Percentiles rank a stretch among this genome's conserved stretches.
Conservation (phyloP, 164 flowering plant genomes). For the Brasenia schreberi region DNA sequence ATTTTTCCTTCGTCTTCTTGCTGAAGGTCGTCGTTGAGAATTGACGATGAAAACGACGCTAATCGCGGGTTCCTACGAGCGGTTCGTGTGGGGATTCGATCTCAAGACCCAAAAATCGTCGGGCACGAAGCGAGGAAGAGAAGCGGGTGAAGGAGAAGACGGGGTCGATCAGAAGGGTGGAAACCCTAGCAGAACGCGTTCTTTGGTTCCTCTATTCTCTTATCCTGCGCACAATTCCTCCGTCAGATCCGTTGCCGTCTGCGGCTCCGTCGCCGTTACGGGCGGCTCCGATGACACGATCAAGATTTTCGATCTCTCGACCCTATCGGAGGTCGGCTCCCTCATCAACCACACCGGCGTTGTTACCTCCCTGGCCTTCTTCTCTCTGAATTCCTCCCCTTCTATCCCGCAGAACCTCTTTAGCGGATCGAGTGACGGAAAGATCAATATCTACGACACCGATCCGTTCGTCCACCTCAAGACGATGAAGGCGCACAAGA, state of each 20-base stretch:
- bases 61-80: constrained; percentile 90
- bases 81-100: constrained; percentile 76
- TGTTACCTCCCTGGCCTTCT: constrained; percentile 64
- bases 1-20: too few species aligned
- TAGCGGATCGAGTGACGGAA: constrained; percentile 59
- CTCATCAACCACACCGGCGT: constrained; percentile 42
- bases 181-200: background rate
- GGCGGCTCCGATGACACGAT: constrained; percentile 67
- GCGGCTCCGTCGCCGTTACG: constrained; percentile 63
- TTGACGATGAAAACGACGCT: constrained; percentile 25
- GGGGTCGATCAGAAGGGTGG: background rate
- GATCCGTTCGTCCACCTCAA: constrained; percentile 71
- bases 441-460: constrained; percentile 60
- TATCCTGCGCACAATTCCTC: constrained; percentile 72
- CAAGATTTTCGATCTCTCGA: constrained; percentile 64
- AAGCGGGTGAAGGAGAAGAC: background rate
- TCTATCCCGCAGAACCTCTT: constrained; percentile 77
- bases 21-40: too few species aligned
- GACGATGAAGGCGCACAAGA: constrained; percentile 39
- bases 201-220: constrained; percentile 62
- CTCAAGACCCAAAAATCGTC: constrained; percentile 19
- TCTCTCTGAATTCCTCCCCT: constrained; percentile 28
- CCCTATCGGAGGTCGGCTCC: constrained; percentile 59
- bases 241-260: constrained; percentile 51
- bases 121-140: background rate